A percentile compares a stretch with the other conserved stretches of the same genome.
phyloP scores from a whole-genome alignment of 1,284 basidiomycete genomes.

The Ceratobasidium sp. region DNA sequence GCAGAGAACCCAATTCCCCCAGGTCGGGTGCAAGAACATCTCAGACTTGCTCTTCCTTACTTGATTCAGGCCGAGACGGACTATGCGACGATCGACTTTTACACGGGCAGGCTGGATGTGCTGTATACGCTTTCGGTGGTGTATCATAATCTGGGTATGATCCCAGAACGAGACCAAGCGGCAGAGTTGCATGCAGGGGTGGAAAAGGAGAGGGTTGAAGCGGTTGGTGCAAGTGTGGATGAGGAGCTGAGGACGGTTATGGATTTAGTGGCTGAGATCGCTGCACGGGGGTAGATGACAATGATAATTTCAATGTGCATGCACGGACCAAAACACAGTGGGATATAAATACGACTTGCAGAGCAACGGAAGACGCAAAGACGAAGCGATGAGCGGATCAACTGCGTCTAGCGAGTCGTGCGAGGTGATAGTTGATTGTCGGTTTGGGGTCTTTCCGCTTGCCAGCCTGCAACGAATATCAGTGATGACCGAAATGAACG shows the following conservation, averaged over 20 bases:
- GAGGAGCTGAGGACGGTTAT: slow-evolving; percentile 66
- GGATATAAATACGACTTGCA: not conserved
- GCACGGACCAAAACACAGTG: not conserved
- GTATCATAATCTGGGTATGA: slow-evolving; percentile 72
- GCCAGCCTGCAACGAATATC: slow-evolving; percentile 62
- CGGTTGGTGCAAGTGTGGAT: slow-evolving; percentile 61
- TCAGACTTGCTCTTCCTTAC: slow-evolving; percentile 68
- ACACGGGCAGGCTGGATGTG: slow-evolving; percentile 68
- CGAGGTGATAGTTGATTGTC: slow-evolving; percentile 87
- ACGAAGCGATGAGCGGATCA: not conserved
- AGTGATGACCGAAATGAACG: slow-evolving; percentile 1
- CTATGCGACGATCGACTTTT: slow-evolving; percentile 67
- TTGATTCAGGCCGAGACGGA: slow-evolving; percentile 72
- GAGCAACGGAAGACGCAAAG: too few relatives aligned
- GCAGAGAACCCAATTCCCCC: slow-evolving; percentile 38
- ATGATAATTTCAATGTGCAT: not conserved
- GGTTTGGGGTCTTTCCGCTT: slow-evolving; percentile 71
- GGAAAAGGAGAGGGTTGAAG: slow-evolving; percentile 56
- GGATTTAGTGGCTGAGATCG: slow-evolving; percentile 59
- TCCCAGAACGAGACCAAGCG: slow-evolving; percentile 64
- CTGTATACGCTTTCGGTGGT: slow-evolving; percentile 74
- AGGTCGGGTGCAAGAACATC: slow-evolving; percentile 43
- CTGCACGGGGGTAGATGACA: slow-evolving; percentile 20
- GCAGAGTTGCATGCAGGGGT: slow-evolving; percentile 63
- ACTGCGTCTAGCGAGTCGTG: slow-evolving; percentile 69